Evolutionary conservation across 208 protist genomes (phyloP).

Genomic region (Leishmania aethiopica): DNA sequence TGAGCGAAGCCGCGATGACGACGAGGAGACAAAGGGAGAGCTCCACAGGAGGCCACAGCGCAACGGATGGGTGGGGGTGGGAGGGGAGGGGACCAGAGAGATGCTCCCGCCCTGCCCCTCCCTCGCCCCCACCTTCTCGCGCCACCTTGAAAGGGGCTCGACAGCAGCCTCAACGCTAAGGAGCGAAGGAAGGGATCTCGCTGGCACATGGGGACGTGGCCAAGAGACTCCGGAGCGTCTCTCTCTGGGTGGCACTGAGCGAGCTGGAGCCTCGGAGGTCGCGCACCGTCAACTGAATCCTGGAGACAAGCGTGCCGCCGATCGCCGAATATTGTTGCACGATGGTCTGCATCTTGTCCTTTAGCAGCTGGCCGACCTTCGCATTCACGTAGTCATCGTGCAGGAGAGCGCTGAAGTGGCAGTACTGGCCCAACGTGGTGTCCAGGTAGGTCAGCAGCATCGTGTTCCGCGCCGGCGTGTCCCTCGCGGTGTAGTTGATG

Average conservation of each 20-base stretch:
- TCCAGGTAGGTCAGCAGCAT: conserved; percentile 26
- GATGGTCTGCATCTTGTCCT: conserved; percentile 3
- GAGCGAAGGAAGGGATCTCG: not conserved
- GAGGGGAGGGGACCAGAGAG: not conserved
- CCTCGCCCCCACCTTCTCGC: not conserved
- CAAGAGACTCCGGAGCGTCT: not conserved
- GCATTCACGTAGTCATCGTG: conserved; percentile 15
- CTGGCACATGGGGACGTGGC: not conserved
- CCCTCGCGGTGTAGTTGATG: not conserved
- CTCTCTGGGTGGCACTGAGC: not conserved
- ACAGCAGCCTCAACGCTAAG: not conserved
- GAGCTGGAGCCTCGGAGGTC: not conserved
- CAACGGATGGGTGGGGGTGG: not conserved
- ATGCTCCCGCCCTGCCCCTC: not conserved
- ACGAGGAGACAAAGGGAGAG: not conserved
- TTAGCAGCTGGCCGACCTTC: conserved; percentile 2
- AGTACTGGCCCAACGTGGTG: conserved; percentile 29
- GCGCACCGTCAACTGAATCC: not conserved
- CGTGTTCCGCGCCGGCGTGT: conserved; percentile 3
- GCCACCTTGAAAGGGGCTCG: not conserved
- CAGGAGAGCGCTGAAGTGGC: conserved; percentile 17
- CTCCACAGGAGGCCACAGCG: not conserved
- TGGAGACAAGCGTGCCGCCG: not conserved
- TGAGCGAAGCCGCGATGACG: not conserved
- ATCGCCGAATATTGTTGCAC: not conserved